Evolutionary conservation across 352 stramenopile genomes (phyloP), one percentile per base, ranked within the genome.

Genomic region (Globisporangium megalacanthum): DNA sequence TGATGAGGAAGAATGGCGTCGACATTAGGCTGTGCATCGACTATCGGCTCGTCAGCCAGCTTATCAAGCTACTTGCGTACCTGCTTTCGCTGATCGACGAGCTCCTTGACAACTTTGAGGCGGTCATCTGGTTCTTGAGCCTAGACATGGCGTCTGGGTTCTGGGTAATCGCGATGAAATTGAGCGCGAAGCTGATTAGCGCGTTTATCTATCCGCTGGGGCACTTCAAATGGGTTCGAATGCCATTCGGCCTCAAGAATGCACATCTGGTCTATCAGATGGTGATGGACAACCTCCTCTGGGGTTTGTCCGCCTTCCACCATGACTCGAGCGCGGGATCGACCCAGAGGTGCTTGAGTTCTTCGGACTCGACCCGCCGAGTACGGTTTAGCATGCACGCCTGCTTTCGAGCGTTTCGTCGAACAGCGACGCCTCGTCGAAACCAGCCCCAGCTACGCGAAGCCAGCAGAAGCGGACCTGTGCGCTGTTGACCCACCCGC

Each of bases 231-330:
- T 71, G 60, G 64, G 14, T n/a, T 0, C 31, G 60, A 6, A 70
- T 70, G 64, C 60, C 54, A 5, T 67, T 67, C 9, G 65, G 65
- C 6, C 31, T 69, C 0, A 69, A 69, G 15, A 72, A 72, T 2
- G 61, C 60, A 0, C 54, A 48, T 0, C 13, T 64, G n/a, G n/a
- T n/a, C n/a, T n/a, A n/a, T n/a, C n/a, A n/a, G n/a, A n/a, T n/a
- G n/a, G n/a, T n/a, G n/a, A n/a, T n/a, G n/a, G 55, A 61, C 19
- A 68, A 69, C 20, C n/a, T 17, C 42, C 11, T 66, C 15, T 52
- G 45, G 58, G 33, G 33, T 37, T 37, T 37, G n/a, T n/a, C n/a
- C n/a, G n/a, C 4, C 33, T 8, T 37, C 5, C 33, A 4, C 33
- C 33, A 4, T 37, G 33, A 8, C 33, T 37, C 33, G 33, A 48